Evolutionary conservation across 2,329 filamentous ascomycete genomes (phyloP).

Genomic region (Ophiostoma novo-ulmi): DNA sequence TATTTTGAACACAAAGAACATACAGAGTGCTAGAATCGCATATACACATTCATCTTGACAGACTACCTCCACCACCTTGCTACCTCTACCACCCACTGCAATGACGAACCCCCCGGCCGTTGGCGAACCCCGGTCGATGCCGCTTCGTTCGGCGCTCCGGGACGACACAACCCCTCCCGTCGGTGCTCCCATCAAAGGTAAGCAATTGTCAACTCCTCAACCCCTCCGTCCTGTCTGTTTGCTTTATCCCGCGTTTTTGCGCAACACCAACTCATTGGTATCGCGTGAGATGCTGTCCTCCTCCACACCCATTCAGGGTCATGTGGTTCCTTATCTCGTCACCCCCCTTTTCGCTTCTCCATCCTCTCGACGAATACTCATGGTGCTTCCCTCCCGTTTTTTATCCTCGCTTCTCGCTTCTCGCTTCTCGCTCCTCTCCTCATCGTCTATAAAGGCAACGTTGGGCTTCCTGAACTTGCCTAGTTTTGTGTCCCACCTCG

Average conservation of each 20-base stretch:
- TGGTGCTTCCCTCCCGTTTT: not conserved
- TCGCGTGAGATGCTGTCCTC: slow-evolving; percentile 7
- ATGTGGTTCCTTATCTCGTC: not conserved
- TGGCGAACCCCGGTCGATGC: slow-evolving; percentile 28
- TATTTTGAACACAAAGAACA: not conserved
- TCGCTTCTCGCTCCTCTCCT: not conserved
- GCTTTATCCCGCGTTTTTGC: not conserved
- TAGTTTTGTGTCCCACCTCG: not conserved
- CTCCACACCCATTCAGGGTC: not conserved
- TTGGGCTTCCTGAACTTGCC: not conserved
- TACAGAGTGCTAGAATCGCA: not conserved
- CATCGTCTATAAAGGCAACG: not conserved
- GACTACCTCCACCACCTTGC: not conserved
- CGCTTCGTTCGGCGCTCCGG: slow-evolving; percentile 40
- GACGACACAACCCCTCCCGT: slow-evolving; percentile 27
- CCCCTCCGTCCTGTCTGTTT: not conserved
- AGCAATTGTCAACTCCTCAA: not conserved
- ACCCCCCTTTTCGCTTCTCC: not conserved
- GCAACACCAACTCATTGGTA: not conserved
- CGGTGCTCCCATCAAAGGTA: slow-evolving; percentile 26
- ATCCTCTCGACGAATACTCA: not conserved
- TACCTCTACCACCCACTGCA: not conserved
- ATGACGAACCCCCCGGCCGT: slow-evolving; percentile 22
- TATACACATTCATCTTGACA: not conserved
- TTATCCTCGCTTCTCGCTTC: not conserved